Conservation (phyloP, 1,284 basidiomycete species). For the Pascua sp. region DNA sequence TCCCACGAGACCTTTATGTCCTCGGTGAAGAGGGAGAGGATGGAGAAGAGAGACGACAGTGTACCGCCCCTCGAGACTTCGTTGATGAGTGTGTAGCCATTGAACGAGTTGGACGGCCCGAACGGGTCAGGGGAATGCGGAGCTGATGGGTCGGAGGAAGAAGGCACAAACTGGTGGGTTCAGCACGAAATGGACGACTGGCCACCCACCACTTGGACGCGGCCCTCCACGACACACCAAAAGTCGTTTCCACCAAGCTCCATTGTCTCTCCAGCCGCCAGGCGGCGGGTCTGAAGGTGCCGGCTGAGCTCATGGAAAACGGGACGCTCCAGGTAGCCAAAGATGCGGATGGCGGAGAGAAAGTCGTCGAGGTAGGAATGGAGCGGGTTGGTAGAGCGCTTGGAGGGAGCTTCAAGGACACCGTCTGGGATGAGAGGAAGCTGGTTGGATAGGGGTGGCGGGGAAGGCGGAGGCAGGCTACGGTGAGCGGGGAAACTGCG, state of each 20-base stretch:
- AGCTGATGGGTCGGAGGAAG: conserved; percentile 15
- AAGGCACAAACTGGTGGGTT: conserved; percentile 59
- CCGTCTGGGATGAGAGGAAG: conserved; percentile 26
- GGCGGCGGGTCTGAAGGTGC: conserved; percentile 82
- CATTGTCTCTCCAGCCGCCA: conserved; percentile 83
- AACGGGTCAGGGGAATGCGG: conserved; percentile 30
- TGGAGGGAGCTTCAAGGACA: conserved; percentile 66
- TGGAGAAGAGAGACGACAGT: conserved; percentile 91
- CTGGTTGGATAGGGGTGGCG: conserved; percentile 29
- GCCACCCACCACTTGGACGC: conserved; percentile 49
- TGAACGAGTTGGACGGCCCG: conserved; percentile 54
- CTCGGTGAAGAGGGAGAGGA: conserved; percentile 92
- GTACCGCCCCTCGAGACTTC: conserved; percentile 94
- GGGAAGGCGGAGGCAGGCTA: conserved; percentile 34
- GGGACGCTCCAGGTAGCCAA: conserved; percentile 92
- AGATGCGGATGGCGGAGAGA: conserved; percentile 85
- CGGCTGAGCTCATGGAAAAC: conserved; percentile 93
- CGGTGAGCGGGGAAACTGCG: conserved; percentile 3
- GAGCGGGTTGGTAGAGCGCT: conserved; percentile 60
- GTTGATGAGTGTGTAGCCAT: conserved; percentile 89
- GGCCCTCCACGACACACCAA: conserved; percentile 92
- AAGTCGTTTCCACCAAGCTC: conserved; percentile 84
- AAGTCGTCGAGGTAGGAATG: conserved; percentile 96
- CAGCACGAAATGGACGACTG: background rate
- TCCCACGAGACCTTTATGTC: conserved; percentile 87